phyloP scores from a whole-genome alignment of 176 grass and related monocot genomes.

The Oryza rufipogon region DNA sequence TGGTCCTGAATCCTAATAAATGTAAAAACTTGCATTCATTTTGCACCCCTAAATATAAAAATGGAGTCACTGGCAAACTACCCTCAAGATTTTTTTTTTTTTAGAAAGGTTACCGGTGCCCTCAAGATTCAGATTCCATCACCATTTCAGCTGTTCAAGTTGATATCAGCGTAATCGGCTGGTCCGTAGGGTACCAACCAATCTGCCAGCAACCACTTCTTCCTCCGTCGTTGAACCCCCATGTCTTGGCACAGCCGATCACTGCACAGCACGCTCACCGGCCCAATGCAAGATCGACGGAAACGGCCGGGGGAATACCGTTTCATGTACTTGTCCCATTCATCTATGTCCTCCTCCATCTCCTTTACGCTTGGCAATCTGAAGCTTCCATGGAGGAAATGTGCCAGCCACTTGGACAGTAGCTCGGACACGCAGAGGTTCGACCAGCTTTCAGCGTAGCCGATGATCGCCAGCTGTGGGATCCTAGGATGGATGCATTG shows the following conservation, averaged over 20 bases:
- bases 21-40: too few relatives aligned
- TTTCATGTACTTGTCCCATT: constrained; percentile 21
- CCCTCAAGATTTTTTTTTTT: too few relatives aligned
- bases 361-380: constrained; percentile 34
- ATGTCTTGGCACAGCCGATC: constrained; percentile 45
- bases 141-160: background rate
- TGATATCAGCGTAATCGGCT: constrained; percentile 30
- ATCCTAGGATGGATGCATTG: constrained; percentile 44
- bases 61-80: too few relatives aligned
- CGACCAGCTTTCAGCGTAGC: constrained; percentile 29
- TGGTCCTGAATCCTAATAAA: too few relatives aligned
- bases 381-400: constrained; percentile 35
- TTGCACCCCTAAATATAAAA: too few relatives aligned
- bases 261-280: constrained; percentile 22
- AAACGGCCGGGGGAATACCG: background rate
- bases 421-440: constrained; percentile 16
- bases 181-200: constrained; percentile 25
- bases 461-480: constrained; percentile 35
- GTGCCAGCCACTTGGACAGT: constrained; percentile 41
- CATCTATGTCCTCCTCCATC: constrained; percentile 25
- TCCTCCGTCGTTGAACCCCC: constrained; percentile 37
- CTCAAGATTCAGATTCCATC: too few relatives aligned
- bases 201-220: constrained; percentile 37
- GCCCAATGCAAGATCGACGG: background rate
- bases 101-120: too few relatives aligned